phyloP scores from a whole-genome alignment of 2,329 filamentous ascomycete species.

The Periconia sp. region DNA sequence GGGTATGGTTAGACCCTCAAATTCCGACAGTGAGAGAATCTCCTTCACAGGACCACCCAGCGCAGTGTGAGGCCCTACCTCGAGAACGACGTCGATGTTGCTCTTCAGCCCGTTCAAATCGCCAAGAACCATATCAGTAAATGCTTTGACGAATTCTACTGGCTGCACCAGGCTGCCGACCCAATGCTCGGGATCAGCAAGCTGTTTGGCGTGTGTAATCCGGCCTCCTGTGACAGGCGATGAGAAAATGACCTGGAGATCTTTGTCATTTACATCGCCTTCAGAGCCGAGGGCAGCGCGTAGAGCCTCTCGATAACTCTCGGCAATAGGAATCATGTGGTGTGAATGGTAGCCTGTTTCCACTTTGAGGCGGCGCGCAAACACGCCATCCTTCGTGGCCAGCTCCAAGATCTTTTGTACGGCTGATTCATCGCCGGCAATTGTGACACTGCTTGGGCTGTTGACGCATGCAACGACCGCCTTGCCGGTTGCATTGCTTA shows the following conservation, averaged over 20 bases:
- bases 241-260: conserved; percentile 5
- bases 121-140: conserved; percentile 6
- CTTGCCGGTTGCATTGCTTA: conserved; percentile 2
- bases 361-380: conserved; percentile 48
- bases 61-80: conserved; percentile 41
- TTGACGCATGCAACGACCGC: conserved; percentile 36
- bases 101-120: conserved; percentile 23
- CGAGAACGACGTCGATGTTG: conserved; percentile 41
- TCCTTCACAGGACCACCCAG: conserved; percentile 29
- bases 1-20: not conserved
- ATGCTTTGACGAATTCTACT: conserved; percentile 35
- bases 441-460: conserved; percentile 46
- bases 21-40: conserved; percentile 5
- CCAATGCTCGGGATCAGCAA: conserved; percentile 10
- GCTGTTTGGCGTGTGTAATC: not conserved
- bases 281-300: not conserved
- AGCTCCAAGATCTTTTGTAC: conserved; percentile 29
- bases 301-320: conserved; percentile 24
- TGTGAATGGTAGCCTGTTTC: conserved; percentile 54
- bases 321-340: conserved; percentile 46
- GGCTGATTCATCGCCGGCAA: conserved; percentile 45
- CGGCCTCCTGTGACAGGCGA: conserved; percentile 11
- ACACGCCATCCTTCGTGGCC: conserved; percentile 36
- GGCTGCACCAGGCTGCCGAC: conserved; percentile 35
- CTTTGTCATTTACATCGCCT: not conserved